phyloP scores from a whole-genome alignment of 2,329 filamentous ascomycete species.

The Pleoardoris graminearum region DNA sequence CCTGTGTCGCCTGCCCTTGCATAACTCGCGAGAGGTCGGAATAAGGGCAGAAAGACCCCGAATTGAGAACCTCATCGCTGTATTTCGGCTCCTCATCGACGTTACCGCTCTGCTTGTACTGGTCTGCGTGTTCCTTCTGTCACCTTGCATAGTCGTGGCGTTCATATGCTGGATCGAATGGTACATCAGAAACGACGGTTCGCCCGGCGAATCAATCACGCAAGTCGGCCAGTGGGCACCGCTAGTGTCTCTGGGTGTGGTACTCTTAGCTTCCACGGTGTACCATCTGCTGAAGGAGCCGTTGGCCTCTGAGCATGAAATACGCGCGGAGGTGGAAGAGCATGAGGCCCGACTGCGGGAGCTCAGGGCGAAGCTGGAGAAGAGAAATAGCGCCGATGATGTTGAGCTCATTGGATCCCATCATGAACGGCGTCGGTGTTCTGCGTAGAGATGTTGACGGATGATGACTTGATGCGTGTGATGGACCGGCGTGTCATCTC shows the following conservation, averaged over 20 bases:
- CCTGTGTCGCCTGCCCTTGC: not conserved
- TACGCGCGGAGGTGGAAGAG: not conserved
- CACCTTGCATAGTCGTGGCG: slow-evolving; percentile 10
- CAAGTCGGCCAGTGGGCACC: slow-evolving; percentile 16
- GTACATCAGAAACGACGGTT: slow-evolving; percentile 19
- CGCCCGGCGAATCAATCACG: slow-evolving; percentile 12
- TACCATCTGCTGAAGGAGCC: slow-evolving; percentile 5
- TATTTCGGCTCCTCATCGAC: not conserved
- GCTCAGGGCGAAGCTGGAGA: not conserved
- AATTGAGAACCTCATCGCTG: not conserved
- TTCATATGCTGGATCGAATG: slow-evolving; percentile 20
- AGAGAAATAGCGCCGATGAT: not conserved
- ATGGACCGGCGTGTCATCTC: too few relatives aligned
- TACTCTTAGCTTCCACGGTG: slow-evolving; percentile 8
- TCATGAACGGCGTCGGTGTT: not conserved
- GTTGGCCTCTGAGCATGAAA: not conserved
- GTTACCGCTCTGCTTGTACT: slow-evolving; percentile 7
- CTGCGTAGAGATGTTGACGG: not conserved
- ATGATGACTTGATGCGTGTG: too few relatives aligned
- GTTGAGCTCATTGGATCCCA: not conserved
- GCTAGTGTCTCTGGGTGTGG: slow-evolving; percentile 8
- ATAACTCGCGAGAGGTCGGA: not conserved
- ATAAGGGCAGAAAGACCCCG: not conserved
- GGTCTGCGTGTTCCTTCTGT: slow-evolving; percentile 10
- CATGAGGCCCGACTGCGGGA: not conserved